Percentiles rank a stretch among this genome's conserved stretches.
phyloP scores from a whole-genome alignment of 2,329 filamentous ascomycete species.

The Exserohilum rostratum region DNA sequence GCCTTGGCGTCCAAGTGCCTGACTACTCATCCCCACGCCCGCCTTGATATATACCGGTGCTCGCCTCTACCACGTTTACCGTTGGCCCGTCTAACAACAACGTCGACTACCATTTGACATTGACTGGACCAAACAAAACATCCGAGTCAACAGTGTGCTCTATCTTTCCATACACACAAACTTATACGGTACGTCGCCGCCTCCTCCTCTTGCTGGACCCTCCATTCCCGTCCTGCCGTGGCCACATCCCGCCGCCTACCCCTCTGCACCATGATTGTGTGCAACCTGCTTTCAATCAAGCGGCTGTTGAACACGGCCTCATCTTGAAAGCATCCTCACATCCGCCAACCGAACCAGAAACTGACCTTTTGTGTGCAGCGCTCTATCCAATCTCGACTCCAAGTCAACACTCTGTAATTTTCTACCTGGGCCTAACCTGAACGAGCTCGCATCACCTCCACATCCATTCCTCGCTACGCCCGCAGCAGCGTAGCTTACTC shows the following conservation, averaged over 20 bases:
- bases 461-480: not conserved
- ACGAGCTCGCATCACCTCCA: slow-evolving; percentile 8
- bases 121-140: slow-evolving; percentile 9
- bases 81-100: slow-evolving; percentile 29
- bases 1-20: slow-evolving; percentile 37
- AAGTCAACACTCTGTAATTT: not conserved
- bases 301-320: not conserved
- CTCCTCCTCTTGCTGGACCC: not conserved
- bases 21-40: slow-evolving; percentile 35
- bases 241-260: not conserved
- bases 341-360: not conserved
- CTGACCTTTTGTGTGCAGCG: not conserved
- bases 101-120: slow-evolving; percentile 22
- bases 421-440: not conserved
- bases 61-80: slow-evolving; percentile 39
- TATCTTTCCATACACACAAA: not conserved
- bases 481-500: not conserved
- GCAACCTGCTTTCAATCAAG: not conserved
- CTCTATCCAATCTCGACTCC: not conserved
- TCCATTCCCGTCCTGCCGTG: not conserved
- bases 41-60: slow-evolving; percentile 44
- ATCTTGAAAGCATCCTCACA: not conserved
- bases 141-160: not conserved
- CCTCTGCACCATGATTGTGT: not conserved
- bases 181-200: slow-evolving; percentile 8